A percentile compares a stretch with the other conserved stretches of the same genome.
Conservation (phyloP, 306 rosid species). For the Dalbergia oliveri region DNA sequence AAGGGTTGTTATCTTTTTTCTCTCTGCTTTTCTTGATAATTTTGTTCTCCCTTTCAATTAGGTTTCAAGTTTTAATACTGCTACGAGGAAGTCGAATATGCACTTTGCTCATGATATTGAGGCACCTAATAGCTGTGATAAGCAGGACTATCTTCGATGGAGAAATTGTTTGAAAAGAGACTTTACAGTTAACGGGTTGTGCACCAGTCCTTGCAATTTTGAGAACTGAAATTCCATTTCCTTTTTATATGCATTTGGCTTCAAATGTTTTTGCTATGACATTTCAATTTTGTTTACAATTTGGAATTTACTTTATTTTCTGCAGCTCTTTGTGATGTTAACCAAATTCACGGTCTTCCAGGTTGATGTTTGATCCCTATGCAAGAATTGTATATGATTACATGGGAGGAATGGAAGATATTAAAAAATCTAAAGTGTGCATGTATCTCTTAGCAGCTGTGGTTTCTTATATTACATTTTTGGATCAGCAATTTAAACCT, state of each 20-base stretch:
- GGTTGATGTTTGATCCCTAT: constrained; percentile 90
- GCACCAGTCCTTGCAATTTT: constrained; percentile 50
- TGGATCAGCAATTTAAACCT: constrained; percentile 40
- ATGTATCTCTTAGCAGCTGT: constrained; percentile 50
- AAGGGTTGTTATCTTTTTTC: constrained; percentile 11
- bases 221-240: background rate
- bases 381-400: constrained; percentile 75
- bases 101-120: constrained; percentile 43
- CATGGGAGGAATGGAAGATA: constrained; percentile 87
- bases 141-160: constrained; percentile 83
- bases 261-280: constrained; percentile 30
- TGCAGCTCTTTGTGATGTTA: constrained; percentile 34
- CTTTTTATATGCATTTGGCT: constrained; percentile 17
- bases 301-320: background rate
- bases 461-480: constrained; percentile 47
- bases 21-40: constrained; percentile 37
- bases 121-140: constrained; percentile 62
- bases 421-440: constrained; percentile 74
- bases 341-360: constrained; percentile 50
- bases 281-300: too few relatives aligned
- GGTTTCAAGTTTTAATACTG: constrained; percentile 93
- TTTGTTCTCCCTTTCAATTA: constrained; percentile 48
- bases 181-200: constrained; percentile 93
- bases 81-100: constrained; percentile 41
- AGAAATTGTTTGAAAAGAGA: constrained; percentile 83